These are phyloP conservation scores for Penicillium sclerotigenum DNA, from an alignment of 2,329 filamentous ascomycete species.

Conservation along the genomic window DNA sequence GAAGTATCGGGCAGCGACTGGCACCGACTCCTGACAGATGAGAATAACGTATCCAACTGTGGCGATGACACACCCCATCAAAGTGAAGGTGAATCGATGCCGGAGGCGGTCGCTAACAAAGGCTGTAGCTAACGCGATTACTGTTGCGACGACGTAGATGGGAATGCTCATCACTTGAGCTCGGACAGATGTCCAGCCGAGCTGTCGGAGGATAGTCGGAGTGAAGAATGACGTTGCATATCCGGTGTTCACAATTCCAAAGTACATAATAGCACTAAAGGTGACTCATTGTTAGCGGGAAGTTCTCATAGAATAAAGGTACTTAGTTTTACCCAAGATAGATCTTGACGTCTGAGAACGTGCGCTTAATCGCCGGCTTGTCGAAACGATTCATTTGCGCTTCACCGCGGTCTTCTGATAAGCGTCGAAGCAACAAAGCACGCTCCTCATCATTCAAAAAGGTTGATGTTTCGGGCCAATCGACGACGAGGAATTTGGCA, in stretches of 20 bases:
- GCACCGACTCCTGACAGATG: conserved; percentile 47
- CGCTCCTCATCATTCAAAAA: conserved; percentile 50
- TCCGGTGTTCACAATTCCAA: conserved; percentile 55
- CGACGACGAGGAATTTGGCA: conserved; percentile 50
- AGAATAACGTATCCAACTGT: conserved; percentile 57
- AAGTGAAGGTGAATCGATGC: conserved; percentile 55
- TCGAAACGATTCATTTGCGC: conserved; percentile 54
- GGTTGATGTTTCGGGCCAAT: conserved; percentile 45
- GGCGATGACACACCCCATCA: conserved; percentile 50
- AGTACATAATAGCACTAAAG: conserved; percentile 56
- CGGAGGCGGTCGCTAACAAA: conserved; percentile 51
- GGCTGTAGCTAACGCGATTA: conserved; percentile 52
- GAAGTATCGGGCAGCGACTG: conserved; percentile 52
- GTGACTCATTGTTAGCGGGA: conserved; percentile 6
- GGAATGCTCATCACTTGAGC: conserved; percentile 52
- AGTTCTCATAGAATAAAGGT: conserved; percentile 1
- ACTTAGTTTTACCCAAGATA: conserved; percentile 38
- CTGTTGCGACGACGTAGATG: conserved; percentile 63
- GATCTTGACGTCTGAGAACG: conserved; percentile 42
- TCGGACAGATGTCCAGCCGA: conserved; percentile 55
- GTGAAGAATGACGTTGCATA: conserved; percentile 47
- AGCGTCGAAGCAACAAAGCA: conserved; percentile 41
- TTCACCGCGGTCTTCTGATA: conserved; percentile 44
- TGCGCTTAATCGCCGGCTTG: conserved; percentile 46
- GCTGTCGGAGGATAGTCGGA: conserved; percentile 45